Base-by-base conservation (phyloP, 2,329 filamentous ascomycete genomes). In the Pseudogymnoascus sp. region DNA sequence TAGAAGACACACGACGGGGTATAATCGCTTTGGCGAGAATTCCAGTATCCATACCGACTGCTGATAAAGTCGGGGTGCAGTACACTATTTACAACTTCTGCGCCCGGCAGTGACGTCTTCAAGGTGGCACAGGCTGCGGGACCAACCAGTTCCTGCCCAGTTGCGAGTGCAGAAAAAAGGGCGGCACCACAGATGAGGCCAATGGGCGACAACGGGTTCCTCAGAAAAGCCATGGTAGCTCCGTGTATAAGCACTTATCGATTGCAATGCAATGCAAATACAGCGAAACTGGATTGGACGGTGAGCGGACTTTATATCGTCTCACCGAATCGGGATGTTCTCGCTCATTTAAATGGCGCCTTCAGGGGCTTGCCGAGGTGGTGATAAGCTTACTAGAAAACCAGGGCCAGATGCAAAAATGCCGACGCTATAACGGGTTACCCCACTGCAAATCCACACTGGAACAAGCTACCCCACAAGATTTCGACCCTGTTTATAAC, bases 1-100 rank as follows among this genome's bases (percentile, higher is more conserved):
- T 63, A 57, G 47, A 69, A 50, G 28, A 65, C 57, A 57, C 68
- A 70, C 2, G 63, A 62, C 7, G 68, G 67, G 2, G 12, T 43
- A 8, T 60, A 18, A 3, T 47, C 32, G 16, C 61, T 54, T 63
- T 69, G 62, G 25, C 67, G 66, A 1, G 22, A 20, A 16, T 66
- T 67, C 62, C 62, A 63, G 47, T 63, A 63, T 32, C 25, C 32
- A 18, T 32, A 18, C 11, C n/a, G 47, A 54, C 47, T 54, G 25
- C 18, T 18, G 28, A 54, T 54, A 54, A 18, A 54, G 16, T 54
- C 47, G 32, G 47, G 47, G 28, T 54, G 25, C 1, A 54, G 47
- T 18, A 54, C 28, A 18, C 47, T 54, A 7, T 54, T 18, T n/a
- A 54, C 9, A 9, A 54, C 47, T 7, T 54, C 47, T 32, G 32